Evolutionary conservation across 78 protist species (phyloP).

Genomic region (Dictyostelium intermedium): DNA sequence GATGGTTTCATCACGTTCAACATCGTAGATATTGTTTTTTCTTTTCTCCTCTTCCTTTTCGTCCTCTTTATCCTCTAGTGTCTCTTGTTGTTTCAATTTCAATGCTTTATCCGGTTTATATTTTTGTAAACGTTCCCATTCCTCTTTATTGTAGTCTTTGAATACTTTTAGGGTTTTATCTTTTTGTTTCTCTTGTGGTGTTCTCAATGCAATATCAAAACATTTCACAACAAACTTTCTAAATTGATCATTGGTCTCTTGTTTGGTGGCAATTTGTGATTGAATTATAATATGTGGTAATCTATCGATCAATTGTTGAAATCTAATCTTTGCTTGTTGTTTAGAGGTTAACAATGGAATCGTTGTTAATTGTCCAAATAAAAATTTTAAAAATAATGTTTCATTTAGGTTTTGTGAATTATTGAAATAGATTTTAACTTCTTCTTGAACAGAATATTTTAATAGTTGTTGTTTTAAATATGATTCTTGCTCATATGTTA

Average conservation of each 20-base stretch:
- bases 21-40: constrained; percentile 21
- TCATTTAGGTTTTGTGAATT: constrained; percentile 10
- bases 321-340: constrained; percentile 9
- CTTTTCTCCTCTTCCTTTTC: constrained; percentile 11
- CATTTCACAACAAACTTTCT: constrained; percentile 72
- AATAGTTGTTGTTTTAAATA: constrained; percentile 71
- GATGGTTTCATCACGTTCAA: constrained; percentile 65
- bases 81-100: constrained; percentile 12
- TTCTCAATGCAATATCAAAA: constrained; percentile 61
- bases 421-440: constrained; percentile 17
- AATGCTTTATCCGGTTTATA: not conserved
- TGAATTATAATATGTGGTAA: constrained; percentile 59
- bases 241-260: constrained; percentile 54
- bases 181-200: constrained; percentile 34
- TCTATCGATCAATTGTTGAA: constrained; percentile 50
- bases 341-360: constrained; percentile 47
- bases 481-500: constrained; percentile 66
- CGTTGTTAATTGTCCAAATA: constrained; percentile 43
- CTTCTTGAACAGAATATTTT: constrained; percentile 53
- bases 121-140: not conserved
- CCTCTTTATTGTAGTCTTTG: constrained; percentile 5
- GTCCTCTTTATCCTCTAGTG: constrained; percentile 44
- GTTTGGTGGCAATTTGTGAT: constrained; percentile 40
- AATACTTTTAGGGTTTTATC: constrained; percentile 69
- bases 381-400: constrained; percentile 54